Conservation (phyloP, 106 monocot species). For the Dendrobium nobile region DNA sequence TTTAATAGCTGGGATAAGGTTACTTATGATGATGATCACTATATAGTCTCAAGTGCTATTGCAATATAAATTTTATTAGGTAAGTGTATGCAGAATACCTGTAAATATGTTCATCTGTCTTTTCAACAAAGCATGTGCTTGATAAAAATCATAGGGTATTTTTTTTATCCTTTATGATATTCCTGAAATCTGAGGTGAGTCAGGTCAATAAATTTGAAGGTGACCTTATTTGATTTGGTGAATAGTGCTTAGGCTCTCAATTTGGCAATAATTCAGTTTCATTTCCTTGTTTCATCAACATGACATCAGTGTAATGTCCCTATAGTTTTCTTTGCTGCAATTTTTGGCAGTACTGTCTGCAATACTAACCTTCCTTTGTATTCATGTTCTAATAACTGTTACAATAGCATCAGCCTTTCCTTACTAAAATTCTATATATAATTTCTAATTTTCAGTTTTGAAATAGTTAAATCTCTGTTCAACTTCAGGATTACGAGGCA, state of each 20-base stretch:
- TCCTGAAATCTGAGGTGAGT: background rate
- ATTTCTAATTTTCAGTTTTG: background rate
- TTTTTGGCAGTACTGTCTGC: background rate
- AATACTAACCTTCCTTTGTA: background rate
- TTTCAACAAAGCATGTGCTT: background rate
- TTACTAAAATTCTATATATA: background rate
- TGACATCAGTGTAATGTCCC: background rate
- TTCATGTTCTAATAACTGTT: background rate
- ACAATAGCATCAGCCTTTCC: background rate
- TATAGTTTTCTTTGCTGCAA: background rate
- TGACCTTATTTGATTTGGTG: background rate
- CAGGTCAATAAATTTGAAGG: background rate
- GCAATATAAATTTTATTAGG: background rate
- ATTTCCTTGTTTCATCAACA: background rate
- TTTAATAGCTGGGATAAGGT: background rate
- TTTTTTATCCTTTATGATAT: background rate
- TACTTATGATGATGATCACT: background rate
- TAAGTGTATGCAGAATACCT: background rate
- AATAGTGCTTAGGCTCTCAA: background rate
- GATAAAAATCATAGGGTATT: background rate
- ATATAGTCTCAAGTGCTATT: background rate
- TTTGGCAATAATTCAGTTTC: background rate
- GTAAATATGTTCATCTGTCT: background rate
- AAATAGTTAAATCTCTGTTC: conserved; percentile 3
- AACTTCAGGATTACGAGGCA: conserved; percentile 66